phyloP scores from a whole-genome alignment of 257 asterid species.

The Solanum etuberosum region DNA sequence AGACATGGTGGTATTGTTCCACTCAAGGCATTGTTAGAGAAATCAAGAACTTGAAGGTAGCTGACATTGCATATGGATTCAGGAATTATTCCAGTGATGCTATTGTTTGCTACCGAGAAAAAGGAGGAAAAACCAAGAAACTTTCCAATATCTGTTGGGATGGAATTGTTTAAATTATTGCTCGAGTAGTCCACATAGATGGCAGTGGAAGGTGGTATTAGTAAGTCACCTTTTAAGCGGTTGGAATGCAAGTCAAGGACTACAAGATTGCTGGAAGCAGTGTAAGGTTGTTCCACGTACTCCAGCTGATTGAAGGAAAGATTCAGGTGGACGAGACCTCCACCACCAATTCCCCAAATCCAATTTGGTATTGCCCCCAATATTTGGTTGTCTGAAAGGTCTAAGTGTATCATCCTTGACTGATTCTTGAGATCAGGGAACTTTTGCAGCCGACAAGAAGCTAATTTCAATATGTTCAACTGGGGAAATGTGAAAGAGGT shows the following conservation, averaged over 20 bases:
- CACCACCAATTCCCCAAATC: not conserved
- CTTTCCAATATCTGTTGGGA: not conserved
- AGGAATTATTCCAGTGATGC: too few species aligned
- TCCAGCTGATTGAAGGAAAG: not conserved
- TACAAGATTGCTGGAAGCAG: not conserved
- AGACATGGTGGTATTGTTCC: too few species aligned
- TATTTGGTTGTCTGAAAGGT: too few species aligned
- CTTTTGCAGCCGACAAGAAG: too few species aligned
- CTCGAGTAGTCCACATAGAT: not conserved
- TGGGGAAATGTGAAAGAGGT: too few species aligned
- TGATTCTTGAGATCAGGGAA: too few species aligned
- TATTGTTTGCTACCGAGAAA: not conserved
- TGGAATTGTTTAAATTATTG: not conserved
- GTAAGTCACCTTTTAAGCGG: not conserved
- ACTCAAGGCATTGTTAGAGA: too few species aligned
- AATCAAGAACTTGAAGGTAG: too few species aligned
- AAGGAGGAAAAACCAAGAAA: too few species aligned
- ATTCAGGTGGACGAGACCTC: fast-evolving
- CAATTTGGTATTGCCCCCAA: not conserved
- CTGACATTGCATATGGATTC: too few species aligned
- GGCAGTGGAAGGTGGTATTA: not conserved
- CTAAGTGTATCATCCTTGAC: too few species aligned
- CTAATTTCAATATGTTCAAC: too few species aligned
- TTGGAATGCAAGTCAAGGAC: not conserved
- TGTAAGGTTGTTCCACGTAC: not conserved